Evolutionary conservation across 2,329 filamentous ascomycete species (phyloP).

Genomic region (Clathrospora elynae): DNA sequence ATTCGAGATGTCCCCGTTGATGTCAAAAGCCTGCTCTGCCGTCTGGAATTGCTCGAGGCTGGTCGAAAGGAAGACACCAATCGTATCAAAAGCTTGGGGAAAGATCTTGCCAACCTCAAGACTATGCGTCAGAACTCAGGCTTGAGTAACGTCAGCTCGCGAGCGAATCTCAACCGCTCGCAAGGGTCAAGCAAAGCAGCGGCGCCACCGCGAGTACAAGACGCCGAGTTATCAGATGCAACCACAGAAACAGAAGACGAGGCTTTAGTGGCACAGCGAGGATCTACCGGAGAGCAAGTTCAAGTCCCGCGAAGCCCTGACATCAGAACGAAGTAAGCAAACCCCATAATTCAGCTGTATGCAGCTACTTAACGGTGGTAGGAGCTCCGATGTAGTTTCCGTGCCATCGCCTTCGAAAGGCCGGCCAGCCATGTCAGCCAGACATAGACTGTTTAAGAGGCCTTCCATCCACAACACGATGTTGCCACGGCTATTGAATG

Average conservation of each 20-base stretch:
- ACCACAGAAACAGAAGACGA: conserved; percentile 19
- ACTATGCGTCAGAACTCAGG: neutral
- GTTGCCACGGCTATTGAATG: conserved; percentile 3
- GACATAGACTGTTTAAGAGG: conserved; percentile 25
- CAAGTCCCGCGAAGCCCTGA: conserved; percentile 11
- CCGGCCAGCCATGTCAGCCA: conserved; percentile 18
- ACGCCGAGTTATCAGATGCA: neutral
- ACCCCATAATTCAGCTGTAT: neutral
- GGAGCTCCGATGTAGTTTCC: conserved; percentile 1
- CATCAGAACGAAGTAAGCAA: conserved; percentile 5
- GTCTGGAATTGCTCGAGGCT: conserved; percentile 22
- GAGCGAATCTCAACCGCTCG: neutral
- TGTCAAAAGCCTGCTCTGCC: conserved; percentile 10
- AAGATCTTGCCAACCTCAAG: conserved; percentile 13
- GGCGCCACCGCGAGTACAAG: neutral
- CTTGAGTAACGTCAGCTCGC: neutral
- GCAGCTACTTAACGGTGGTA: conserved; percentile 6
- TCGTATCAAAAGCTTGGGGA: conserved; percentile 16
- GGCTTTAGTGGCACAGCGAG: neutral
- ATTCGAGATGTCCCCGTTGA: conserved; percentile 4
- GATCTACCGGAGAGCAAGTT: neutral
- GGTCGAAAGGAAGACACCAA: conserved; percentile 11
- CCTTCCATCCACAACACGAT: conserved; percentile 26
- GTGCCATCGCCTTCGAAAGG: conserved; percentile 9
- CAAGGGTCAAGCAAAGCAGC: neutral